phyloP scores from a whole-genome alignment of 345 rosid species.

The Dovyalis caffra region DNA sequence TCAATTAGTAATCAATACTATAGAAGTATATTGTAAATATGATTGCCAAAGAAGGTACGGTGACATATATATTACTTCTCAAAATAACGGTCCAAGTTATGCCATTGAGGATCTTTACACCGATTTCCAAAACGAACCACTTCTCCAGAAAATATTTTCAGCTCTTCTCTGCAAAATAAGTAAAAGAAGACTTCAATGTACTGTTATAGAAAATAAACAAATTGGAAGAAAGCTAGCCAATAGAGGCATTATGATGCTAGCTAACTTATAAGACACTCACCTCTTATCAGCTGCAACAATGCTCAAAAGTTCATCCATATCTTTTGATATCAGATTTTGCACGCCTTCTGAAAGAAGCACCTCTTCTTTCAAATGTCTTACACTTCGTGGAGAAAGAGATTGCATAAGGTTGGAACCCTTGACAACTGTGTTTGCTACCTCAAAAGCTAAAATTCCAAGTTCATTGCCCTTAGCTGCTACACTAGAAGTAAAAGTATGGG shows the following conservation, averaged over 20 bases:
- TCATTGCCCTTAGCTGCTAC: slow-evolving; percentile 71
- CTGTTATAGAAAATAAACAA: not conserved
- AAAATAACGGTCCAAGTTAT: slow-evolving; percentile 89
- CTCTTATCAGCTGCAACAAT: slow-evolving; percentile 91
- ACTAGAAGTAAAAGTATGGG: slow-evolving; percentile 53
- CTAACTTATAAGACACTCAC: slow-evolving; percentile 29
- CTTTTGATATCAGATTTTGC: slow-evolving; percentile 72
- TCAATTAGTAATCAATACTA: not conserved
- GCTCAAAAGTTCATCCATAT: slow-evolving; percentile 68
- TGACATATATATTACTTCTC: slow-evolving; percentile 60
- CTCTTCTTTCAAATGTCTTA: slow-evolving; percentile 68
- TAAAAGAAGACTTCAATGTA: not conserved
- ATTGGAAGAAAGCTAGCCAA: not conserved
- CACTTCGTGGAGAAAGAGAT: slow-evolving; percentile 67
- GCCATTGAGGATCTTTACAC: slow-evolving; percentile 98
- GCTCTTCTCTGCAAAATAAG: slow-evolving; percentile 65
- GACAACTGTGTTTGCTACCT: slow-evolving; percentile 92
- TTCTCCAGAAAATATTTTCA: slow-evolving; percentile 82
- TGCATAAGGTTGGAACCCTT: slow-evolving; percentile 91
- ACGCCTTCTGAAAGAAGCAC: slow-evolving; percentile 93
- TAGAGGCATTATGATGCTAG: not conserved
- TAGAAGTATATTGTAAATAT: not conserved
- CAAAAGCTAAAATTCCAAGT: slow-evolving; percentile 81
- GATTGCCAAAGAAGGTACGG: slow-evolving; percentile 9
- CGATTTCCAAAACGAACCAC: slow-evolving; percentile 98